phyloP scores from a whole-genome alignment of 148 eudicot species.

The Selenicereus undatus region DNA sequence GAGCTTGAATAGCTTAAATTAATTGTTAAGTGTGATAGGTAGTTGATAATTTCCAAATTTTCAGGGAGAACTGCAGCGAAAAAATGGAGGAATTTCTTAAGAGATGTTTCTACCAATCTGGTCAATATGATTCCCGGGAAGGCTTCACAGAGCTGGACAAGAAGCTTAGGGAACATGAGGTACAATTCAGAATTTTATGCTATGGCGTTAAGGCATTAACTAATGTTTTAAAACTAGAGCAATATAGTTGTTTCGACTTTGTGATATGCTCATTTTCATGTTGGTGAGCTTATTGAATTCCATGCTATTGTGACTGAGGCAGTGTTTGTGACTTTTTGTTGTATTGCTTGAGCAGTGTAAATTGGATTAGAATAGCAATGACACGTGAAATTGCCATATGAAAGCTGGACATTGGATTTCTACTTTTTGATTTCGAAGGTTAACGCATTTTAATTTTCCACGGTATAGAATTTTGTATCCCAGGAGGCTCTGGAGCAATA shows the following conservation, averaged over 20 bases:
- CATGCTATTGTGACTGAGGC: not conserved
- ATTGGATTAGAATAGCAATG: not conserved
- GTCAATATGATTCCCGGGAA: conserved; percentile 74
- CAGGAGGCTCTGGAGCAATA: not conserved
- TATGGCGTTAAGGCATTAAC: not conserved
- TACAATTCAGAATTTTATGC: conserved; percentile 17
- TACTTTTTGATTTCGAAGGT: not conserved
- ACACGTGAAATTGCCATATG: not conserved
- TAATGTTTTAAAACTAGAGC: no score
- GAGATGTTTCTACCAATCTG: conserved; percentile 86
- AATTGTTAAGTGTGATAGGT: not conserved
- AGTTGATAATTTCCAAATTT: conserved; percentile 5
- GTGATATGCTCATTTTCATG: not conserved
- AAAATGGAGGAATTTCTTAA: conserved; percentile 89
- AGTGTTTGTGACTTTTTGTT: not conserved
- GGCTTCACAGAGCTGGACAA: conserved; percentile 66
- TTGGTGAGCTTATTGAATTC: not conserved
- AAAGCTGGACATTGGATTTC: not conserved
- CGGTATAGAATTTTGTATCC: not conserved
- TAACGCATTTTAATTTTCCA: no score
- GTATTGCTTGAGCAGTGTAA: not conserved
- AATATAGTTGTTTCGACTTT: no score
- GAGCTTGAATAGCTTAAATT: not conserved
- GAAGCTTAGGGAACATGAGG: conserved; percentile 87
- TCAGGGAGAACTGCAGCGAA: conserved; percentile 79